Conservation (phyloP, 129 eudicot genomes). For the Lactuca sativa region DNA sequence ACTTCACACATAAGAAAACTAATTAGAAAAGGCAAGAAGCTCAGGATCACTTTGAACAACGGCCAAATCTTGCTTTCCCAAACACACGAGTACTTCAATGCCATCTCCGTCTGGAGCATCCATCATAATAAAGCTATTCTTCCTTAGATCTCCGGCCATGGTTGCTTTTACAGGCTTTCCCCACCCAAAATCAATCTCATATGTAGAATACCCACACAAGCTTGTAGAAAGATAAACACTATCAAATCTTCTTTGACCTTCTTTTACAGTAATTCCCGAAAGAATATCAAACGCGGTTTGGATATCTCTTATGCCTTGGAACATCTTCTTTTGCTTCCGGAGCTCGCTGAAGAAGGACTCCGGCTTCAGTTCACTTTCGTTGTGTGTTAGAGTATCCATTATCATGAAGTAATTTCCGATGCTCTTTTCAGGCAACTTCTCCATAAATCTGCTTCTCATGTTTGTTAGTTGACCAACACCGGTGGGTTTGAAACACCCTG, state of each 20-base stretch:
- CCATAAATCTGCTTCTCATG: constrained; percentile 4
- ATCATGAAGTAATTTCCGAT: background rate
- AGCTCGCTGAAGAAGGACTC: background rate
- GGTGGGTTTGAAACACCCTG: constrained; percentile 4
- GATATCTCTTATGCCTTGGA: constrained; percentile 7
- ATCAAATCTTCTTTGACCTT: background rate
- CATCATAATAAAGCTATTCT: background rate
- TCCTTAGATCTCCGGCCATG: no score
- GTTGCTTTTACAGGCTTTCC: no score
- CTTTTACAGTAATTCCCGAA: background rate
- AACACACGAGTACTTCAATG: constrained; percentile 14
- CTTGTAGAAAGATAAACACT: background rate
- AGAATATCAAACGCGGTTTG: background rate
- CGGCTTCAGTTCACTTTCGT: background rate
- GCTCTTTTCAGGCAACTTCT: background rate
- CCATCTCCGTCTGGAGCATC: constrained; percentile 19
- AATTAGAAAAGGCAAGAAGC: no score
- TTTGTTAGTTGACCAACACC: background rate
- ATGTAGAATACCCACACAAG: constrained; percentile 21
- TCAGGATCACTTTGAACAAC: no score
- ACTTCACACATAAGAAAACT: no score
- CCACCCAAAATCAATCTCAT: background rate
- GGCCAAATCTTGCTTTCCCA: no score
- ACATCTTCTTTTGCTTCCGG: background rate
- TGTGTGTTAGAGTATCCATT: background rate